Evolutionary conservation across 768 basidiomycete species (phyloP), one percentile per base, ranked within the genome.

Genomic region (Suillus placidus): DNA sequence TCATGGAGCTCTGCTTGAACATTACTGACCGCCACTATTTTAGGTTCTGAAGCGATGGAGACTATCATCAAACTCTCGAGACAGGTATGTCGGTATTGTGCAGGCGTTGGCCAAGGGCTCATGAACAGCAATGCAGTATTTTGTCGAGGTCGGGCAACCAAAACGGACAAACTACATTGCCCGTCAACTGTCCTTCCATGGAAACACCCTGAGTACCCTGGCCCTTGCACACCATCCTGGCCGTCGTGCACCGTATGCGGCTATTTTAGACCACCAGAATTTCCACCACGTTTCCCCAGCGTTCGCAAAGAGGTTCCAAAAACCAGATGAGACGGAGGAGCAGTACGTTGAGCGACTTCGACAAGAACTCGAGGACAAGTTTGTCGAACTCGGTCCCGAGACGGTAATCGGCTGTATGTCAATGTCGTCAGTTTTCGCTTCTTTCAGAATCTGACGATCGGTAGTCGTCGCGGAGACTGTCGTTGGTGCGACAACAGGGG

Each of bases 261-360:
- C 79, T 43, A 83, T 93, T 60, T 78, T 94, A 35, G 85, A 93
- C 71, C 75, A 81, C 10, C 76, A 85, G 3, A 82, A 86, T 71
- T 95, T 91, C 74, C 90, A 94, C 73, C 92, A 94, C 71, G 93
- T 94, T 66, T 93, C 92, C 35, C 94, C 94, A 0, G 95, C 94
- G 10, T 95, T 91, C 73, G 88, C 90, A 1, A 88, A 87, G 69
- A 88, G 94, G n/a, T 93, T 93, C 78, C 82, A 91, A 73, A 82
- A 77, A 14, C 71, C 80, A 3, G 85, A 84, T 30, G 95, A 97
- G 77, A 86, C 85, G 2, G 91, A 91, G 69, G 91, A 87, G 62
- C 82, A 91, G 70, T 96, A 95, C 67, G 91, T 94, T 1, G 85
- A 88, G 65, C 83, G 93, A 32, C 82, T 95, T 42, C 82, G 87